Conservation (phyloP, 164 flowering plant species). For the Macadamia integrifolia region DNA sequence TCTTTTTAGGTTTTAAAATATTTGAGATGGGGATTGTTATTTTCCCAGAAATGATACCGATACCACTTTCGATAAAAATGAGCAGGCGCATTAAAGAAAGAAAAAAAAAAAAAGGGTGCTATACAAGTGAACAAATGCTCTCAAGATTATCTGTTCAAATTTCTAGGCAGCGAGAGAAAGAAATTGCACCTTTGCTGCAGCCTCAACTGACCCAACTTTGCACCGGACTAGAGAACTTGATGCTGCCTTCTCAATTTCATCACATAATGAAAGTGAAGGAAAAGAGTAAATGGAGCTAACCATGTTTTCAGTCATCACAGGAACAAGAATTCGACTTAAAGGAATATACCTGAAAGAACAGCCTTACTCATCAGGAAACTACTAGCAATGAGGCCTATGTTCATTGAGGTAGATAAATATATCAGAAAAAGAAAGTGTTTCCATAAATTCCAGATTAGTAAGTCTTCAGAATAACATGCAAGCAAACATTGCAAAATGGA, state of each 20-base stretch:
- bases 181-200: constrained; percentile 70
- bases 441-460: too few relatives aligned
- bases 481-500: too few relatives aligned
- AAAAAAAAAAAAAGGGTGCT: too few relatives aligned
- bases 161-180: background rate
- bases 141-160: background rate
- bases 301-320: constrained; percentile 23
- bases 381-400: too few relatives aligned
- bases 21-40: too few relatives aligned
- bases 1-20: too few relatives aligned
- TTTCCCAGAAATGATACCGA: too few relatives aligned
- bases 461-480: too few relatives aligned
- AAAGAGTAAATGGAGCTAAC: constrained; percentile 26
- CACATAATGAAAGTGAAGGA: constrained; percentile 51
- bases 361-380: constrained; percentile 7
- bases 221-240: constrained; percentile 48
- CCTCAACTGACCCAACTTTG: constrained; percentile 59
- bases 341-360: constrained; percentile 69
- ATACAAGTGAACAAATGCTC: background rate
- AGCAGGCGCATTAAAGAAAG: too few relatives aligned
- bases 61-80: too few relatives aligned
- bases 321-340: constrained; percentile 39
- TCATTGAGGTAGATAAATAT: too few relatives aligned
- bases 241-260: constrained; percentile 40
- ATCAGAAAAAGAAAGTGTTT: too few relatives aligned